Conservation (phyloP, 139 green algal species). For the Chlorella sp. region DNA sequence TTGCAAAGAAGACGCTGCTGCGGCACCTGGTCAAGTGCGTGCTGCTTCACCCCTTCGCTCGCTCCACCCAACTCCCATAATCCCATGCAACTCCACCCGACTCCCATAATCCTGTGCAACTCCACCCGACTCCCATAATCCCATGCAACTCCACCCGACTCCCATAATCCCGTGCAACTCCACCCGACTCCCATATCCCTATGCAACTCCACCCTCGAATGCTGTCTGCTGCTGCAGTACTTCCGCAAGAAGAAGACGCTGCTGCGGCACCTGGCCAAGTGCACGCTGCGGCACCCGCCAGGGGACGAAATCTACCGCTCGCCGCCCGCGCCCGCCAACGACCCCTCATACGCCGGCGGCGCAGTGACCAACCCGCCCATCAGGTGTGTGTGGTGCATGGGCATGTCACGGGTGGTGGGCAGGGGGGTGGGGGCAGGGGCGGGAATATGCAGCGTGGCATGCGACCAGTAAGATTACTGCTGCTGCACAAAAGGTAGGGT, state of each 20-base stretch:
- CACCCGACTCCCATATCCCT: too few relatives aligned
- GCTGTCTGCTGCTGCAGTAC: too few relatives aligned
- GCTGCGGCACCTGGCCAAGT: conserved; percentile 67
- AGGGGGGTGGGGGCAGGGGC: neutral
- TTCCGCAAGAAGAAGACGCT: conserved; percentile 71
- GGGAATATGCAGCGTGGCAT: neutral
- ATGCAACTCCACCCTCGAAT: too few relatives aligned
- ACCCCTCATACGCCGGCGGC: conserved; percentile 54
- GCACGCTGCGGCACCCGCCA: conserved; percentile 60
- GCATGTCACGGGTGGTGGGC: too few relatives aligned
- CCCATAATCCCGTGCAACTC: too few relatives aligned
- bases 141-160: too few relatives aligned
- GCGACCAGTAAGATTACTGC: neutral
- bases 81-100: too few relatives aligned
- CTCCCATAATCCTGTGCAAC: too few relatives aligned
- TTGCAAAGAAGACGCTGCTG: conserved; percentile 67
- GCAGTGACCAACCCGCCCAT: conserved; percentile 63
- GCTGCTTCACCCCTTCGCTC: conserved; percentile 62
- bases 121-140: too few relatives aligned
- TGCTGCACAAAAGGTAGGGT: too few relatives aligned
- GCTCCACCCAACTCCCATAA: too few relatives aligned
- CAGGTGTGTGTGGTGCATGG: conserved; percentile 8
- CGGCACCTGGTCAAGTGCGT: conserved; percentile 66
- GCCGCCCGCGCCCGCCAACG: conserved; percentile 44
- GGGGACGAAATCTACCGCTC: conserved; percentile 90